Base-by-base conservation (phyloP, 179 eudicot genomes). In the Beta corolliflora region DNA sequence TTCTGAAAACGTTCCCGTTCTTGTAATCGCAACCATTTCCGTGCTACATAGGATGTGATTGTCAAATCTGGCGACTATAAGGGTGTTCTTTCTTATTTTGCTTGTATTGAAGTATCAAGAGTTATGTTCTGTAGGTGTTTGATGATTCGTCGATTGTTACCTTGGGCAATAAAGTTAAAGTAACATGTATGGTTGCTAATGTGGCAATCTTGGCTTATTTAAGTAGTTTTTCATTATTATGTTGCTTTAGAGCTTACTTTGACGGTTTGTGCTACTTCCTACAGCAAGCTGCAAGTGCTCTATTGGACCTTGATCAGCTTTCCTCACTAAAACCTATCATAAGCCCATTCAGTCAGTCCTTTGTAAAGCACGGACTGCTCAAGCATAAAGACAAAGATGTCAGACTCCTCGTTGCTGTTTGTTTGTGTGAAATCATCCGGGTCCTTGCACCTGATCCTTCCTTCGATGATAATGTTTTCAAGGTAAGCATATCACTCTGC, bases 401-500 rank as follows among this genome's bases (percentile, higher is more conserved):
- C 71, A 86, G 87, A 71, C 93, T 92, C 48, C 87, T 90, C 78
- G 97, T 95, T 6, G 94, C 95, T 55, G 81, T 89, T 68, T 95
- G 96, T 71, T 85, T 89, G 70, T 86, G 93, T 82, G 99, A 92
- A 90, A 87, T 95, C 76, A 82, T 95, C 69, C 84, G 97, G 82
- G 78, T 96, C 75, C 86, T 94, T 76, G 97, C 98, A 64, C 99
- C 98, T 74, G 87, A 93, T 76, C 99, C 99, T 58, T 89, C 84
- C 58, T 91, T 91, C 75, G 81, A 84, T 70, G 92, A 90, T 81
- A 85, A 83, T 69, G 80, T 83, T 36, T 86, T 84, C 56, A 88
- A 86, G 99, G 99, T 95, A 79, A 81, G 4, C 10, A 16, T 75
- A 19, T 48, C 11, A 54, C 21, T 73, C 45, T 36, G 44, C 52